Base-by-base conservation (phyloP, 495 filamentous ascomycete species). In the Platismatia glauca region DNA sequence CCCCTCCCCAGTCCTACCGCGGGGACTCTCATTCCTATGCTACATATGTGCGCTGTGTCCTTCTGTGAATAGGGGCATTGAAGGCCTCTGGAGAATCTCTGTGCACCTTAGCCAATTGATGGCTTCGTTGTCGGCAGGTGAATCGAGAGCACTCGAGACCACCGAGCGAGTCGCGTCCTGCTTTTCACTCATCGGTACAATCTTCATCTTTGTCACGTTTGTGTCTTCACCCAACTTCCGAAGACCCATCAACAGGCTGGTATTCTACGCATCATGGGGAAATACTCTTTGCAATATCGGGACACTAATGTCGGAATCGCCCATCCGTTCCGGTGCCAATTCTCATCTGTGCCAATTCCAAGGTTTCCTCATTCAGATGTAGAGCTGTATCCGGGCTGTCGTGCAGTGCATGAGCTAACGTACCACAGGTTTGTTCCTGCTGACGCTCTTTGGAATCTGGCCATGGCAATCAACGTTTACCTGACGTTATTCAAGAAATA, bases 401-500 rank as follows among this genome's bases (percentile, higher is more conserved):
- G 18, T 15, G 35, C 16, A 27, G 16, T 27, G 5, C 52, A 11
- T 4, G 48, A 31, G 44, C 62, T 66, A 43, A 62, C 29, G 60
- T 66, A 44, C 43, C 27, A 29, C 34, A 92, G 87, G 82, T 90
- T 90, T 60, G 78, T 89, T 74, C 84, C 89, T 3, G 89, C 90
- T 4, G 90, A 95, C 74, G 86, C 89, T 4, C 76, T 86, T 50
- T 91, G 88, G 88, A 88, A 87, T 3, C 77, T 94, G 55, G 87
- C 87, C 52, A 96, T 96, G 91, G 89, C 91, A 4, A 79, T 87
- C 64, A 96, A 95, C 68, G 91, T 96, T 65, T 90, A 89, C 70
- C 74, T 95, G 33, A 95, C 89, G 8, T 90, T 96, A 65, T 94
- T 92, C 73, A 79, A 81, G 67, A 86, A 87, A 65, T 91, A 86